Evolutionary conservation across 2,329 filamentous ascomycete species (phyloP).

Genomic region (Fusarium fujikuroi): DNA sequence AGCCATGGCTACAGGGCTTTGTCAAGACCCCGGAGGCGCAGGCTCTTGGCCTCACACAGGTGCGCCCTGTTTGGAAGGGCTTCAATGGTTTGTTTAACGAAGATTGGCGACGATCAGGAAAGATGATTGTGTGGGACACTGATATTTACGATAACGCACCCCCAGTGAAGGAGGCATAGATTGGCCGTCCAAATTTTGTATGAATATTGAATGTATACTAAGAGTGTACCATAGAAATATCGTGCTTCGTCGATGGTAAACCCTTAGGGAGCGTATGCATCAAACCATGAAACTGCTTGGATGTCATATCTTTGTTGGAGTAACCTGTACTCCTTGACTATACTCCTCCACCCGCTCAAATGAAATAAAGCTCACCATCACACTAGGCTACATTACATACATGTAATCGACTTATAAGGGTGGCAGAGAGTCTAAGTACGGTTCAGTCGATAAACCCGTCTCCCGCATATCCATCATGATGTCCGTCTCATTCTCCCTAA

Average conservation of each 20-base stretch:
- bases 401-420: slow-evolving; percentile 40
- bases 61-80: slow-evolving; percentile 63
- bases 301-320: slow-evolving; percentile 28
- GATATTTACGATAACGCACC: slow-evolving; percentile 46
- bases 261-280: not conserved
- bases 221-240: not conserved
- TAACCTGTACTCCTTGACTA: slow-evolving; percentile 38
- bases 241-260: not conserved
- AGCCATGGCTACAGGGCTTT: slow-evolving; percentile 58
- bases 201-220: not conserved
- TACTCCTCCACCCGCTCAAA: slow-evolving; percentile 37
- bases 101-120: slow-evolving; percentile 66
- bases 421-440: slow-evolving; percentile 2
- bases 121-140: slow-evolving; percentile 70
- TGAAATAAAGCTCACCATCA: slow-evolving; percentile 28
- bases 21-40: slow-evolving; percentile 54
- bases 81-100: slow-evolving; percentile 73
- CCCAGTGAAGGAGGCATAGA: not conserved
- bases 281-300: not conserved
- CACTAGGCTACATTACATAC: slow-evolving; percentile 41
- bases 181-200: not conserved
- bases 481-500: slow-evolving; percentile 20
- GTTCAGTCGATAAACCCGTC: slow-evolving; percentile 20
- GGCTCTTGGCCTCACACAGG: slow-evolving; percentile 52
- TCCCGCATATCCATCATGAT: slow-evolving; percentile 25